Conservation (phyloP, 805 yeast genomes). For the Pichia phayaonensis region DNA sequence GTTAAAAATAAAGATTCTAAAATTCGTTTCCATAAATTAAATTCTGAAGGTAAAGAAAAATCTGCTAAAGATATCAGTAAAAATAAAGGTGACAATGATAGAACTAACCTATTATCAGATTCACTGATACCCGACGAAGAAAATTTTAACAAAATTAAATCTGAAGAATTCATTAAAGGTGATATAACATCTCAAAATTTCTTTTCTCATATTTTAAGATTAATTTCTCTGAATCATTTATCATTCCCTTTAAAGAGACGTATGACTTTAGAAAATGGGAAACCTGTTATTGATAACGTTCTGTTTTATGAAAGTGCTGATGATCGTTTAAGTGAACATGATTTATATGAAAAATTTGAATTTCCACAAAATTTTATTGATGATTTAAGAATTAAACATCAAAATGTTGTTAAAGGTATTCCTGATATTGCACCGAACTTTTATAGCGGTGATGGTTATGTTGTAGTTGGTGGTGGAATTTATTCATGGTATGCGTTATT, state of each 20-base stretch:
- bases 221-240: constrained; percentile 24
- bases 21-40: background rate
- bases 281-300: constrained; percentile 28
- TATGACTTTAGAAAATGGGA: constrained; percentile 24
- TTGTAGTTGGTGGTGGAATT: constrained; percentile 75
- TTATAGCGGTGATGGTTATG: constrained; percentile 41
- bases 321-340: constrained; percentile 22
- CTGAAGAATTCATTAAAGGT: constrained; percentile 25
- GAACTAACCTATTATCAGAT: constrained; percentile 23
- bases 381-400: constrained; percentile 29
- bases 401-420: constrained; percentile 23
- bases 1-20: background rate
- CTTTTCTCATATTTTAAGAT: constrained; percentile 25
- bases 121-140: constrained; percentile 23
- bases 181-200: constrained; percentile 28
- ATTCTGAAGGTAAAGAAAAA: background rate
- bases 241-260: constrained; percentile 28
- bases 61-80: constrained; percentile 10
- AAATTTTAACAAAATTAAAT: constrained; percentile 20
- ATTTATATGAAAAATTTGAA: constrained; percentile 20
- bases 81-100: constrained; percentile 18
- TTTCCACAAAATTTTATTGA: constrained; percentile 27
- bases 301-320: constrained; percentile 22
- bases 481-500: constrained; percentile 65
- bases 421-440: constrained; percentile 24